phyloP scores from a whole-genome alignment of 2,329 filamentous ascomycete species.

The Penicillium sp. region DNA sequence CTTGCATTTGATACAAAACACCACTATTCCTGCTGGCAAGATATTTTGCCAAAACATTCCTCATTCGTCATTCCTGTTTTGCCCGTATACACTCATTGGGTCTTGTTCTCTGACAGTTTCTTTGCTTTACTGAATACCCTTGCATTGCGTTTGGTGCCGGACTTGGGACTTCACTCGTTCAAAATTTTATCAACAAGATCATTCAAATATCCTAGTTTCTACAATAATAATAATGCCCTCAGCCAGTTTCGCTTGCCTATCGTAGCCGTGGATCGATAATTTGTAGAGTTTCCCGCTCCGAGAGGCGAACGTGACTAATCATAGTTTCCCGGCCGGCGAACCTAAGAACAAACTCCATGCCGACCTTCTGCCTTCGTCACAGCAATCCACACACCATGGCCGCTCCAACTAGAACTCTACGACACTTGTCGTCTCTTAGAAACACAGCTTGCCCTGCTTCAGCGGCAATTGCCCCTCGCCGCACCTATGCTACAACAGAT shows the following conservation, averaged over 20 bases:
- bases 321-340: conserved; percentile 10
- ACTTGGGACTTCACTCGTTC: conserved; percentile 1
- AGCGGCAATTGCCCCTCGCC: conserved; percentile 19
- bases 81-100: conserved; percentile 3
- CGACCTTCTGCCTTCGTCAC: conserved; percentile 9
- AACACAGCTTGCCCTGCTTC: conserved; percentile 19
- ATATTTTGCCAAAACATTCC: no score
- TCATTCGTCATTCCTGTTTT: not conserved
- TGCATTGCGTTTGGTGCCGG: conserved; percentile 21
- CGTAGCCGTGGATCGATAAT: not conserved
- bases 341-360: conserved; percentile 3
- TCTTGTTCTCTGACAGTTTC: conserved; percentile 5
- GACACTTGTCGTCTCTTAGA: conserved; percentile 33
- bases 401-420: conserved; percentile 33
- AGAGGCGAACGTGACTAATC: conserved; percentile 1
- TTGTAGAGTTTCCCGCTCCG: conserved; percentile 4
- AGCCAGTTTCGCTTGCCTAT: not conserved
- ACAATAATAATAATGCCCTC: conserved; percentile 17
- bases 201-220: conserved; percentile 16
- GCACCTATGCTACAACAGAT: conserved; percentile 44
- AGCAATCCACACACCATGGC: conserved; percentile 32
- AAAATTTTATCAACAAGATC: conserved; percentile 14
- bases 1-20: no score
- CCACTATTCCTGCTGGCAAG: no score
- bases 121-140: conserved; percentile 22